Evolutionary conservation across 2,329 filamentous ascomycete genomes (phyloP), one percentile per base, ranked within the genome.

Genomic region (Bisporella sp.): DNA sequence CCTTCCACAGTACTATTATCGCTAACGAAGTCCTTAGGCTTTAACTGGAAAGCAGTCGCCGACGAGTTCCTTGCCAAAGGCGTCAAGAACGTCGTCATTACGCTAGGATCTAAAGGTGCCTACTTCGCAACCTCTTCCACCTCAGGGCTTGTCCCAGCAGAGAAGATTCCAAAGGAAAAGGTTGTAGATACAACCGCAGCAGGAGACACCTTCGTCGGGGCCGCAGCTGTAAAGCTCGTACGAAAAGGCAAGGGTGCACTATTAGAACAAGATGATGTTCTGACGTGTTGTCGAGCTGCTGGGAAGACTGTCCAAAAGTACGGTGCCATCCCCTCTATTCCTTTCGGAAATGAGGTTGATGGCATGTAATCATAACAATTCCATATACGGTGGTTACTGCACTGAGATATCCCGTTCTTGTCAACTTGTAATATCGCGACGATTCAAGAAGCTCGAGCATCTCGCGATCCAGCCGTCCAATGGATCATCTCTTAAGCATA

Each of bases 171-270:
- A n/a, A 21, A 21, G 21, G 70, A 66, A 4, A 70, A 77, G 50
- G 92, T 97, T 1, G 81, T 96, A 4, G 92, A 97, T 67, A 97
- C 92, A 1, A 97, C 92, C 6, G 92, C 87, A 1, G 93, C 93
- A 5, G 92, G 92, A 0, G 92, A 97, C 67, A 96, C 92, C 0
- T 96, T 96, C 70, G 88, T 95, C 5, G 92, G 93, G 2, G 86
- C 82, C 28, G 95, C 96, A 66, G 87, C 89, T 3, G 79, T 93
- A 30, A 79, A 82, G 51, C 77, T 85, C 31, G 87, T 88, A 39
- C 74, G 51, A 5, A 55, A 50, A 35, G 50, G 47, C 6, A 53
- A 37, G 12, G 41, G 41, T 3, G 66, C 69, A 52, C 68, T 67
- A 30, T 65, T 71, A 9, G 63, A 64, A 8, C 65, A 68, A 13